Base-by-base conservation (phyloP, 2,329 filamentous ascomycete species). In the Phoma sp. region DNA sequence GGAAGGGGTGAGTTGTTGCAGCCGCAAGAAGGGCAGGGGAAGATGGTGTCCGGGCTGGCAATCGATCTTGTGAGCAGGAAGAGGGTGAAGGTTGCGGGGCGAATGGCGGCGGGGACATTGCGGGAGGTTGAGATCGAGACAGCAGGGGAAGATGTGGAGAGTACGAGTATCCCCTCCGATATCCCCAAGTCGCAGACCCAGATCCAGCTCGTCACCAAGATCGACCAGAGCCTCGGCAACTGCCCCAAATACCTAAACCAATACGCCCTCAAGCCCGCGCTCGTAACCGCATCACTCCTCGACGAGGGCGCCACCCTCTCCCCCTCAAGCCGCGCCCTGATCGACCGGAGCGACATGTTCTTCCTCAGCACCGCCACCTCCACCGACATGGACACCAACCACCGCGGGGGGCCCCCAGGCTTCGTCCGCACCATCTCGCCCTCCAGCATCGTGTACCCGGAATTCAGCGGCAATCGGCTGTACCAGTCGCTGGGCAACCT, bases 221-320 rank as follows among this genome's bases (percentile, higher is more conserved):
- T 96, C 51, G 82, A 88, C 29, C 87, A 90, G 72, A 89, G 86
- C 60, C 67, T 96, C 7, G 84, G 90, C 0, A 96, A 95, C 64
- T 96, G 91, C 65, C 91, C 91, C 1, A 96, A 96, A 73, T 96
- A 96, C 65, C 70, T 96, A 30, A 95, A 93, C 72, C 85, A 84
- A 65, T 92, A 89, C 69, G 77, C 78, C 2, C 84, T 96, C 35
- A 68, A 75, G 2, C 80, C 82, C 4, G 80, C 83, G 39, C 57
- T 78, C 0, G 82, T 88, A 2, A 69, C 78, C 11, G 84, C 89
- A 8, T 73, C 73, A 41, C 71, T 86, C 1, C 54, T 83, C 1
- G 82, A 81, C 0, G 70, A 78, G 23, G 77, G 75, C 2, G 60
- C 79, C 3, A 73, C 77, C 3, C 75, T 93, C 4, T 74, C 83